Conservation (phyloP, 2,329 filamentous ascomycete genomes). For the Xylaria sp. region DNA sequence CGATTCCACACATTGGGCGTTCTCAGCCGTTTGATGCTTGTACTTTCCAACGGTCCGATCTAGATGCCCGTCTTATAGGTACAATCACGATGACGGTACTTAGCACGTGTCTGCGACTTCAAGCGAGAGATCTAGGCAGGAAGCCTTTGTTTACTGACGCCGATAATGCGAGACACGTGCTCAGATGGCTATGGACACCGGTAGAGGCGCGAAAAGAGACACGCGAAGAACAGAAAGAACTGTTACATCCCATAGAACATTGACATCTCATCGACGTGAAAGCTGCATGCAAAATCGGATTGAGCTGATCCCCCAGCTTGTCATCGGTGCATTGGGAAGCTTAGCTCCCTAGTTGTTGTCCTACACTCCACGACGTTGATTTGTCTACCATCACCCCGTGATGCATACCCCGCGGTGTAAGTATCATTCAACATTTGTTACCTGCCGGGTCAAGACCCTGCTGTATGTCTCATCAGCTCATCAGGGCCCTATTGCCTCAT, state of each 20-base stretch:
- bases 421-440: neutral
- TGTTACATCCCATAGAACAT: neutral
- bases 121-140: neutral
- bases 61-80: neutral
- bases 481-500: slow-evolving; percentile 14
- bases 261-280: neutral
- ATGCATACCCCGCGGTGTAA: neutral
- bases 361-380: neutral
- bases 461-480: slow-evolving; percentile 1
- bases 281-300: neutral
- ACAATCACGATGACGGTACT: slow-evolving; percentile 23
- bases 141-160: neutral
- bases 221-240: neutral
- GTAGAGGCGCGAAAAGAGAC: neutral
- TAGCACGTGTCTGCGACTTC: slow-evolving; percentile 20
- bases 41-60: neutral
- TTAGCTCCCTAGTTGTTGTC: slow-evolving; percentile 8
- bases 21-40: neutral
- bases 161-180: slow-evolving; percentile 17
- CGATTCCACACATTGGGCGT: slow-evolving; percentile 19
- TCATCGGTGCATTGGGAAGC: neutral
- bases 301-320: neutral
- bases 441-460: slow-evolving; percentile 1
- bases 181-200: neutral
- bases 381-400: neutral